Conservation (phyloP, 1,284 basidiomycete species). For the Papiliotrema flavescens region DNA sequence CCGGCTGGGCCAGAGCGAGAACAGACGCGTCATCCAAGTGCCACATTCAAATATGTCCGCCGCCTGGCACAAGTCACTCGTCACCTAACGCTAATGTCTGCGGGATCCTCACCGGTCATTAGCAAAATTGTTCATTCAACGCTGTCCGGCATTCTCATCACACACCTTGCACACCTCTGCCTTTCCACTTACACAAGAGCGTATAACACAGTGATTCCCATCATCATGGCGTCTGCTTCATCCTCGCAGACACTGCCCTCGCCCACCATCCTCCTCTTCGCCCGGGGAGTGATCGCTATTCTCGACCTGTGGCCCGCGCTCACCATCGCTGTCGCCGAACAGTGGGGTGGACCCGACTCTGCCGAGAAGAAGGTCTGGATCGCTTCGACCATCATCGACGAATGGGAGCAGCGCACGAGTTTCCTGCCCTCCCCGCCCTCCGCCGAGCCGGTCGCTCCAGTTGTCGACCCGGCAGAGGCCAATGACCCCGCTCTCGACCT, state of each 20-base stretch:
- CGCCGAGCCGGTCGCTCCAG: constrained; percentile 5
- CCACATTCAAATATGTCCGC: constrained; percentile 9
- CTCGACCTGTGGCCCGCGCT: constrained; percentile 77
- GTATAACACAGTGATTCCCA: not conserved
- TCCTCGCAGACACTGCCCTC: not conserved
- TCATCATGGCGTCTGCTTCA: constrained; percentile 1
- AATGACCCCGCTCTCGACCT: constrained; percentile 59
- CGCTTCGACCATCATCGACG: constrained; percentile 74
- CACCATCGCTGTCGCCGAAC: constrained; percentile 72
- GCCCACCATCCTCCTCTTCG: constrained; percentile 58
- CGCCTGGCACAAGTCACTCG: no score
- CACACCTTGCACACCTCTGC: not conserved
- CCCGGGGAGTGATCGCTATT: constrained; percentile 73
- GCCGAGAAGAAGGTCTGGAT: constrained; percentile 74
- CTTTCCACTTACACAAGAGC: not conserved
- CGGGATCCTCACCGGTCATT: no score
- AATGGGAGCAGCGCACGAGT: constrained; percentile 60
- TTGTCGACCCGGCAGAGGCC: constrained; percentile 23
- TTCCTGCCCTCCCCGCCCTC: constrained; percentile 12
- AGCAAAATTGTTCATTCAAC: not conserved
- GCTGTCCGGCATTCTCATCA: not conserved
- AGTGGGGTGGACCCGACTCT: constrained; percentile 74
- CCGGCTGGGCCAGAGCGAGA: no score
- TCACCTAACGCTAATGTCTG: no score
- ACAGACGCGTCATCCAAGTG: no score